A percentile compares a stretch with the other conserved stretches of the same genome.
Conservation (phyloP, 768 basidiomycete species). For the Lyophyllum shimeji region DNA sequence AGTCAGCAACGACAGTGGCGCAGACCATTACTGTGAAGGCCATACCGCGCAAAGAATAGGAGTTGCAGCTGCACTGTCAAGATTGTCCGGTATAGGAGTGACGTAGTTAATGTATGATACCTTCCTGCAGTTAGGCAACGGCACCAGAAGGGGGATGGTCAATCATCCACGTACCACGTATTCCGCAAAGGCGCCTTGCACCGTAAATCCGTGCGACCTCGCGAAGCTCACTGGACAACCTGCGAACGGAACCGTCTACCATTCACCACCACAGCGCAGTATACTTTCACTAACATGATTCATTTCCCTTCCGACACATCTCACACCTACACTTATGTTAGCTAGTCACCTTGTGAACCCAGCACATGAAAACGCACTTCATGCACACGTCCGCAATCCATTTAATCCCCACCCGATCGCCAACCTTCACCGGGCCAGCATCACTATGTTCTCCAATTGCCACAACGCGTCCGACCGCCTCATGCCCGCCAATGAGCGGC, state of each 20-base stretch:
- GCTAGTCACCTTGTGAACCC: too few species aligned
- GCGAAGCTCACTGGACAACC: constrained; percentile 46
- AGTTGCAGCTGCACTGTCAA: constrained; percentile 63
- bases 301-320: constrained; percentile 67
- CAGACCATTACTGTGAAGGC: not conserved
- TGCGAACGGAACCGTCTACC: constrained; percentile 15
- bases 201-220: constrained; percentile 56
- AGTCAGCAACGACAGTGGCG: not conserved
- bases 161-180: constrained; percentile 44
- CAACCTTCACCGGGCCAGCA: constrained; percentile 53
- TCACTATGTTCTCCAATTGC: constrained; percentile 68
- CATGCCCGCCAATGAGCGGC: constrained; percentile 75
- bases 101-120: constrained; percentile 66
- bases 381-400: constrained; percentile 50
- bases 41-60: constrained; percentile 73
- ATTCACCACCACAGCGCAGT: not conserved
- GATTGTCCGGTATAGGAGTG: constrained; percentile 70
- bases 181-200: constrained; percentile 72
- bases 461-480: constrained; percentile 76
- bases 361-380: constrained; percentile 23
- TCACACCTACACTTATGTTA: constrained; percentile 48
- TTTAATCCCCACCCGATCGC: constrained; percentile 80
- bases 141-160: not conserved
- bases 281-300: constrained; percentile 32
- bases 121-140: constrained; percentile 23